Evolutionary conservation across 2,329 filamentous ascomycete species (phyloP), one percentile per base, ranked within the genome.

Genomic region (Cladosporium cucumerinum): DNA sequence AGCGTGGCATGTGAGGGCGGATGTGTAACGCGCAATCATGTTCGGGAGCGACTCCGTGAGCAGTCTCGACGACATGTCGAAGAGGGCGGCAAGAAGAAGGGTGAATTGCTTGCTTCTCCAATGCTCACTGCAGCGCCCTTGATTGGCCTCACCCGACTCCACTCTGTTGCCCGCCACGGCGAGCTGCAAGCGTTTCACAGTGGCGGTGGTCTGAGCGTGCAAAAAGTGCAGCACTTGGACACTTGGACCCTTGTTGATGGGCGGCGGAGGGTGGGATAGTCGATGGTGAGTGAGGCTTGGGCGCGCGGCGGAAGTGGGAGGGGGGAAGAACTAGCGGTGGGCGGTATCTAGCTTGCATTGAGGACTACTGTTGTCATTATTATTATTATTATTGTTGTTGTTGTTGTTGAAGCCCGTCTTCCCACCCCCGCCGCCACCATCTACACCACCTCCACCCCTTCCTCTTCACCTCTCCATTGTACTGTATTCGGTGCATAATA

Each of bases 261-360:
- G 32, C 32, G 57, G 28, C 51, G 51, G 57, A 39, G 28, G 59
- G 59, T 61, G 60, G 60, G 49, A 62, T 36, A 26, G 16, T 21
- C 28, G 28, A 26, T n/a, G 55, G 36, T 43, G 55, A 43, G 55
- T 51, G 48, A 51, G 48, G 48, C 48, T 51, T 57, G 57, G 28
- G 34, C 34, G 59, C 46, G 59, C 48, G 59, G 59, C 60, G 60
- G 60, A 25, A 55, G 49, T 62, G 46, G 46, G 46, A 49, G 54
- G 26, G 57, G 32, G 51, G 16, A 32, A 48, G 57, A 46, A 46
- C 39, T 46, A 23, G 36, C 43, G 57, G 57, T 48, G 57, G 57
- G 39, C 39, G 59, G 39, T 48, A 62, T 34, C 60, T 62, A 62
- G 48, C 60, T 62, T 55, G 60, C 60, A 46, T 57, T 39, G 30